Base-by-base conservation (phyloP, 2,329 filamentous ascomycete genomes). In the Phoma sp. region DNA sequence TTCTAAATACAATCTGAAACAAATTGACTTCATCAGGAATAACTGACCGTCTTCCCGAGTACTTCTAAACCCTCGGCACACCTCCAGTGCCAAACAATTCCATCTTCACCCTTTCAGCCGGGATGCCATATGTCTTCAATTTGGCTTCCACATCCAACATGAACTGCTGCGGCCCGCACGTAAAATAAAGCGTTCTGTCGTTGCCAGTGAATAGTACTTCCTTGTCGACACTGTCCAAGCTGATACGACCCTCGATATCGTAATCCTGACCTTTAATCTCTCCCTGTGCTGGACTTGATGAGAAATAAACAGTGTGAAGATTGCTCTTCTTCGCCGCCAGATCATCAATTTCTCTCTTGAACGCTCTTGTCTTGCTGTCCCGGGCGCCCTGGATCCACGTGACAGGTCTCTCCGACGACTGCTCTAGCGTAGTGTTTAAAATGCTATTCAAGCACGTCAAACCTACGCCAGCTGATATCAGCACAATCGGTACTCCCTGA, bases 81-180 rank as follows among this genome's bases (percentile, higher is more conserved):
- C 72, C 72, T 10, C 73, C 73, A 13, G 72, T 75, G 6, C 75
- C 73, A 49, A 90, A 91, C 27, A 89, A 71, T 73, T 92, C 89
- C 61, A 90, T 79, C 65, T 86, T 82, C 49, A 90, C 80, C 60
- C 84, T 82, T 27, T 80, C 79, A n/a, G 74, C 72, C 1, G 77
- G 72, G 1, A 91, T 86, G 0, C 87, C 87, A 50, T 78, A 73
- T 2, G 65, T 75, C 61, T 80, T 74, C 52, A 92, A 76, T 61
- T 77, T 80, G 7, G 74, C 72, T 59, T 83, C 77, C 22, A 83
- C 76, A 33, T 84, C 82, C 8, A 80, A 64, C 90, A 93, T 93
- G 78, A 91, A 93, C 7, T 71, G 68, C 55, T 81, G 79, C 0
- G 89, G 89, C 0, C 89, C 90, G 66, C 90, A 93, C 47, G 90